Evolutionary conservation across 345 rosid genomes (phyloP), one percentile per base, ranked within the genome.

Genomic region (Salix arbutifolia): DNA sequence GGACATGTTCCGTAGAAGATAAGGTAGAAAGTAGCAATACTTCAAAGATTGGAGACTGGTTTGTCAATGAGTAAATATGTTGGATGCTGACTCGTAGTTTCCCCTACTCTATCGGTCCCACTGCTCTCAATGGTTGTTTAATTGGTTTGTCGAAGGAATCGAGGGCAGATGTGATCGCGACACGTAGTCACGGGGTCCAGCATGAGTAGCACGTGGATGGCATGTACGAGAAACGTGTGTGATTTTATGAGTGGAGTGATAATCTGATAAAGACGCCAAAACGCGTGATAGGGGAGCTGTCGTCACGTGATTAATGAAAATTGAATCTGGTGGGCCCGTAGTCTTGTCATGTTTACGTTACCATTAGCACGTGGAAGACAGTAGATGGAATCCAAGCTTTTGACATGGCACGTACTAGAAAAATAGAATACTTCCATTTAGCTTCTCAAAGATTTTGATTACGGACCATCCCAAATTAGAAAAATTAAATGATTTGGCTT

Each of bases 251-350:
- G 13, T 18, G 62, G 62, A 25, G 65, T 12, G 25, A 42, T 58
- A 9, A 52, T 52, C 66, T 65, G 72, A 66, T 66, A 30, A 31
- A 60, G 23, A 64, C 77, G 8, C 74, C 70, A 74, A 74, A 78
- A 80, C 81, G 85, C 84, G 85, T 77, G 85, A 70, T 28, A 26
- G 60, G 25, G 6, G 8, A 19, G 72, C 67, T 79, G 78, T 14
- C 71, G 40, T 46, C 74, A 46, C 80, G 70, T 77, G 75, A 23
- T 9, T 6, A 48, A 23, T 46, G 64, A 17, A 12, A n/a, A 46
- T 21, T 26, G 19, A 53, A 33, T 53, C 74, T 33, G 21, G 65
- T 21, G 30, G 31, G 17, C 25, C 25, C 21, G 1, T 35, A 19
- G 58, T 33, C 17, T 19, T 35, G 23, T 33, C 40, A 2, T 1